Evolutionary conservation across 352 stramenopile genomes (phyloP).

Genomic region (Phytophthora quininea): DNA sequence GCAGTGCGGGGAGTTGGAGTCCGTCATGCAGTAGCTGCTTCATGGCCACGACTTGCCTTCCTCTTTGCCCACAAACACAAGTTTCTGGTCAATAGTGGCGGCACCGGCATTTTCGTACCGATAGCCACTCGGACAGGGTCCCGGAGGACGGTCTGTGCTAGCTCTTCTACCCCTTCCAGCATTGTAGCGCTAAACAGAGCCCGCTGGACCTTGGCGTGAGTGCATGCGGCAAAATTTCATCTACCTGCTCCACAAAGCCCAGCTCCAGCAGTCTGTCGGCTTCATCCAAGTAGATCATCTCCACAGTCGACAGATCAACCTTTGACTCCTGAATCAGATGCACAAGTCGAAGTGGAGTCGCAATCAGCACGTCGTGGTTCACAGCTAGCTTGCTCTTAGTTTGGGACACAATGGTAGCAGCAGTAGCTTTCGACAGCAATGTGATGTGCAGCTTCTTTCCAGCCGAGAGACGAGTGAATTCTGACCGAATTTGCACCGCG

Average conservation of each 20-base stretch:
- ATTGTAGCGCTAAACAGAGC: conserved; percentile 99
- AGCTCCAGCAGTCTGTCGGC: conserved; percentile 98
- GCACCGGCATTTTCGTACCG: conserved; percentile 91
- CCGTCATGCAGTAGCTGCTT: conserved; percentile 92
- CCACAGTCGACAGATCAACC: conserved; percentile 86
- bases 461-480: conserved; percentile 92
- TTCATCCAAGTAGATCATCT: conserved; percentile 98
- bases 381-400: conserved; percentile 82
- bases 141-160: conserved; percentile 96
- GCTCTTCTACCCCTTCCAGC: conserved; percentile 92
- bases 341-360: conserved; percentile 96
- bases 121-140: conserved; percentile 97
- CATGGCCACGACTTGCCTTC: conserved; percentile 98
- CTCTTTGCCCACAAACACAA: conserved; percentile 99
- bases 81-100: conserved; percentile 91
- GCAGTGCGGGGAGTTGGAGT: conserved; percentile 95
- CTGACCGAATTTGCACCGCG: conserved; percentile 95
- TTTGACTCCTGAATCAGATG: conserved; percentile 86
- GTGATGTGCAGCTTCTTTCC: conserved; percentile 90
- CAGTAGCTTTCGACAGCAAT: conserved; percentile 94
- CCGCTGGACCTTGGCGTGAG: conserved; percentile 87
- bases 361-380: conserved; percentile 95
- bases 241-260: conserved; percentile 97
- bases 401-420: conserved; percentile 71
- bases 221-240: conserved; percentile 95